Conservation (phyloP, 208 protist genomes). For the Acanthamoeba lenticulata region DNA sequence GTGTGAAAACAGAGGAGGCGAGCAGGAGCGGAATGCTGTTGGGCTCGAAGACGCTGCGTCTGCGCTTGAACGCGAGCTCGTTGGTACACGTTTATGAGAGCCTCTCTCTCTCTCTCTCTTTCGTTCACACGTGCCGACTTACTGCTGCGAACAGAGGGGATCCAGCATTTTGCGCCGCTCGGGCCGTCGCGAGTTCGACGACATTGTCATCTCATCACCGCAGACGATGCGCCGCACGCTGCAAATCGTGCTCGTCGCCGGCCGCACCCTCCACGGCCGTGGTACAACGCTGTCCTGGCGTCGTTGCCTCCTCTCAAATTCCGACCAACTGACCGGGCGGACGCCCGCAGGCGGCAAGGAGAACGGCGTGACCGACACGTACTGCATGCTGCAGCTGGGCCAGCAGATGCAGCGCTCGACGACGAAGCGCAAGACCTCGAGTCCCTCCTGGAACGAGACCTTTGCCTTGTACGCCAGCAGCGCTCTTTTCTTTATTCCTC, state of each 20-base stretch:
- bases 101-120: neutral
- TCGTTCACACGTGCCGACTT: neutral
- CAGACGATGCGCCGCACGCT: slow-evolving; percentile 25
- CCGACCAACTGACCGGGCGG: neutral
- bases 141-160: neutral
- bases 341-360: neutral
- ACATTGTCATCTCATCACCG: slow-evolving; percentile 53
- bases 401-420: slow-evolving; percentile 18
- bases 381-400: slow-evolving; percentile 33
- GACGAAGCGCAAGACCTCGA: slow-evolving; percentile 11
- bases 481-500: neutral
- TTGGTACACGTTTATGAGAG: neutral
- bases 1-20: neutral
- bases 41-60: neutral
- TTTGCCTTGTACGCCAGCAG: slow-evolving; percentile 31
- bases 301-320: neutral
- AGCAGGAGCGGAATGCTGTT: neutral
- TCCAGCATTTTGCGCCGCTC: neutral
- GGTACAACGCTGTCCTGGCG: neutral
- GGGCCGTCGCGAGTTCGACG: neutral
- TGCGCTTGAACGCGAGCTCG: neutral
- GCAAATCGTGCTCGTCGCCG: neutral
- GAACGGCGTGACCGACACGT: neutral
- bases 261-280: neutral
- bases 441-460: slow-evolving; percentile 21